Conservation (phyloP, 2,329 filamentous ascomycete species). For the Microsporum canis region DNA sequence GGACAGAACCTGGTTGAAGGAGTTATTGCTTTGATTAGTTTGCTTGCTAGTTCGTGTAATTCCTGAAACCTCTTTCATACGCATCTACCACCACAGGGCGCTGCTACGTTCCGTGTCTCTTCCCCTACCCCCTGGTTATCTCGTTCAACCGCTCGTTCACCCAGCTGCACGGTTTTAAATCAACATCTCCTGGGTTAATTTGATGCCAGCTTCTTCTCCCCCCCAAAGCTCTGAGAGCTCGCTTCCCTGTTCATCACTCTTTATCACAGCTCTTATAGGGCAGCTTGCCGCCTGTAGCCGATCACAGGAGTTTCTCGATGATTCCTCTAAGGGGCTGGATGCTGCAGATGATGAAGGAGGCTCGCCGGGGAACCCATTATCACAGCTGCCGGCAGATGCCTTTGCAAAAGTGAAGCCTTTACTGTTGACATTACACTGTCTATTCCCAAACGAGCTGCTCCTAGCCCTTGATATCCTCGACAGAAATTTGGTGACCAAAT, state of each 20-base stretch:
- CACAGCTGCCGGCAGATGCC: constrained; percentile 6
- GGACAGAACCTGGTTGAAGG: neutral
- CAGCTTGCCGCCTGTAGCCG: constrained; percentile 3
- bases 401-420: constrained; percentile 38
- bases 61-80: neutral
- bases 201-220: neutral
- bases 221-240: neutral
- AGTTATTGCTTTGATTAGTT: neutral
- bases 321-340: neutral
- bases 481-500: constrained; percentile 51
- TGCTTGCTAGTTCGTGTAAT: neutral
- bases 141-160: neutral
- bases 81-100: neutral
- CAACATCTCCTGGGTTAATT: neutral
- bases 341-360: neutral
- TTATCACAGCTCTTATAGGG: neutral
- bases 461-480: constrained; percentile 84
- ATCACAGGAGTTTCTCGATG: neutral
- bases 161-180: neutral
- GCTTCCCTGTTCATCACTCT: constrained; percentile 1
- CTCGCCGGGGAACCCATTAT: constrained; percentile 8
- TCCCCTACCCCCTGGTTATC: neutral
- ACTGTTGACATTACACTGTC: constrained; percentile 69
- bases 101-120: neutral
- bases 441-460: constrained; percentile 71